A percentile compares a stretch with the other conserved stretches of the same genome.
Evolutionary conservation across 371 early-diverging fungal species (phyloP).

Genomic region (Rhizopus delemar): DNA sequence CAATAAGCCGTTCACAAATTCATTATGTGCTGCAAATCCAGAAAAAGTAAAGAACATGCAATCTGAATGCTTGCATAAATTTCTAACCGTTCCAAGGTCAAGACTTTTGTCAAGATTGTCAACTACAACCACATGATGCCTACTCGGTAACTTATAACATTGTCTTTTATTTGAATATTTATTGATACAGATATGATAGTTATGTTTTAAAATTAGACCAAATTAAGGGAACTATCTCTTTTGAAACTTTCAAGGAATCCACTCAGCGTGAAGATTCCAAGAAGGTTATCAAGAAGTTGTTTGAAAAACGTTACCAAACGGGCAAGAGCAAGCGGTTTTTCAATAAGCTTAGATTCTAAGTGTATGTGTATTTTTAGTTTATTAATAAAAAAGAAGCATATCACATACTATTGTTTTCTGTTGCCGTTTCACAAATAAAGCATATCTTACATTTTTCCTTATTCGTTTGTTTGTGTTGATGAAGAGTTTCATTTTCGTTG

Average conservation of each 20-base stretch:
- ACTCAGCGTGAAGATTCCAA: constrained; percentile 86
- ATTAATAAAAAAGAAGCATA: no score
- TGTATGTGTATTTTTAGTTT: no score
- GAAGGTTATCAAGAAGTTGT: constrained; percentile 91
- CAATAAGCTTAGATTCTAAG: constrained; percentile 96
- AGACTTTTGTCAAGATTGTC: no score
- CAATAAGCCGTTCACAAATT: no score
- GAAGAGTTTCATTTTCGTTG: not conserved
- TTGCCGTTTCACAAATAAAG: no score
- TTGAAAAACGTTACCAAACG: constrained; percentile 91
- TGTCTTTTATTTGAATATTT: not conserved
- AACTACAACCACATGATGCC: constrained; percentile 77
- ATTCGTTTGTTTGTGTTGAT: not conserved
- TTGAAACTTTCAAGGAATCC: constrained; percentile 77
- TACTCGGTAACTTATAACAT: constrained; percentile 68
- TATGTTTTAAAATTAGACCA: constrained; percentile 54
- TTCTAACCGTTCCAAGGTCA: no score
- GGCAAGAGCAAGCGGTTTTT: constrained; percentile 99
- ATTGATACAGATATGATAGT: constrained; percentile 24
- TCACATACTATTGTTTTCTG: no score
- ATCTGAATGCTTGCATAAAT: no score
- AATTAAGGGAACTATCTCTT: no score
- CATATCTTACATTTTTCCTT: no score
- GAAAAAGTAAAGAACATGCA: no score
- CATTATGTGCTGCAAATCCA: no score